These are phyloP conservation scores for Xylaria cubensis DNA, from an alignment of 495 filamentous ascomycete species.

Conservation along the genomic window DNA sequence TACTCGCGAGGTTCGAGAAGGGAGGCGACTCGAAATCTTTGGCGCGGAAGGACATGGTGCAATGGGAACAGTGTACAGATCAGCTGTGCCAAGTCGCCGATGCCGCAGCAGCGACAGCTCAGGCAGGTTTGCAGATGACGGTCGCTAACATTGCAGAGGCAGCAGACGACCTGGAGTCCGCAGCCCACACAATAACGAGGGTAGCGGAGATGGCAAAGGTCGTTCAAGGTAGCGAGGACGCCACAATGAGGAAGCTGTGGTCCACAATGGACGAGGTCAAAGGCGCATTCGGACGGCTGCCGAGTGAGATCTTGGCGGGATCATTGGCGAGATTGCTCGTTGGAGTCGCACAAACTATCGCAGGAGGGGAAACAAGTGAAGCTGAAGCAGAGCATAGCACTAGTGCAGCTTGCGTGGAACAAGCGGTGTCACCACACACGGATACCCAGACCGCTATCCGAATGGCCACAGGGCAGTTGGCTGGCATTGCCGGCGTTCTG, in stretches of 20 bases:
- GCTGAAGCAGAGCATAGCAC: background rate
- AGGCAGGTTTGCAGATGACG: constrained; percentile 9
- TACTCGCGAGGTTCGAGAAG: constrained; percentile 16
- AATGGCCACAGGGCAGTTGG: constrained; percentile 14
- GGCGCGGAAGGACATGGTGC: constrained; percentile 14
- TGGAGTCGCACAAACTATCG: constrained; percentile 4
- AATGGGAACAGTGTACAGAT: constrained; percentile 11
- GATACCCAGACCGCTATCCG: constrained; percentile 5
- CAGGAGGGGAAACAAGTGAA: background rate
- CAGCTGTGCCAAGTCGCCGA: constrained; percentile 9
- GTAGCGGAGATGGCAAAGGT: background rate
- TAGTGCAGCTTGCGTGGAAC: background rate
- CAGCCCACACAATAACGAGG: constrained; percentile 6
- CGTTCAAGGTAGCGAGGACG: background rate
- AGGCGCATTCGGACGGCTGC: background rate
- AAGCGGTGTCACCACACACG: background rate
- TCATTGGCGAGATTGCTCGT: constrained; percentile 15
- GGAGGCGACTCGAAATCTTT: background rate
- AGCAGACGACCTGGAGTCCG: constrained; percentile 5
- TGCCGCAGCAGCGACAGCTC: constrained; percentile 7
- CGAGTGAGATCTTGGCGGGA: background rate
- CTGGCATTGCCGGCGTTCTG: constrained; percentile 17
- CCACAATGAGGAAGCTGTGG: background rate
- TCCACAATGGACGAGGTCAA: constrained; percentile 5
- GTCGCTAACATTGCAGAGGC: constrained; percentile 10